Base-by-base conservation (phyloP, 148 eudicot genomes). In the Arbutus unedo region DNA sequence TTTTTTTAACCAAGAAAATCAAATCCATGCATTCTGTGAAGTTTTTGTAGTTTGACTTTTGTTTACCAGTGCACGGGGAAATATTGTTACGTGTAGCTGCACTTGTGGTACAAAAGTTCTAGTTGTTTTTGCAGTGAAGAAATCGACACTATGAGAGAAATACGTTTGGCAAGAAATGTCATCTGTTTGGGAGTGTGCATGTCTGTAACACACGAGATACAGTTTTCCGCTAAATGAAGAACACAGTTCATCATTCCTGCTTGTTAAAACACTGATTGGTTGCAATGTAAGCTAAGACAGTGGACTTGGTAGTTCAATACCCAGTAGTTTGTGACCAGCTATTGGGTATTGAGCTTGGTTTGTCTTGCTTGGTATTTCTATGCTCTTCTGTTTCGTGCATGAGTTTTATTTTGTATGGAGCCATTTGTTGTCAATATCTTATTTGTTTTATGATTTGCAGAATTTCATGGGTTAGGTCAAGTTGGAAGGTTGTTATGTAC, bases 41-140 rank as follows among this genome's bases (percentile, higher is more conserved):
- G 81, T 5, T 60, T 79, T 79, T 50, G 48, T 80, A 50, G n/a
- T 31, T 76, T 62, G 59, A 8, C 4, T 76, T 76, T 76, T 0
- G 43, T 64, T 82, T 31, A 71, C 21, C 70, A 15, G 3, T 56
- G 31, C 53, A 44, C 74, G 2, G 73, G 77, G 62, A 79, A 57
- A 79, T 57, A 43, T 77, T 76, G 64, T 78, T 44, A 44, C 57
- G 43, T 71, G 78, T 78, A 71, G 10, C 43, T 77, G 23, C 70
- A 31, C 38, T 76, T 64, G 16, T 73, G 71, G 23, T 38, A 38
- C 62, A 15, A 8, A 48, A 49, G 21, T 13, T 31, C 55, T 79
- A 47, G 41, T 31, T 51, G 49, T 45, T 31, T 19, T 21, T 8
- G 31, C 14, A 31, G 16, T 19, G 48, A 79, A 57, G 81, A 16